Conservation (phyloP, 345 rosid genomes). For the Chamaenerion angustifolium region DNA sequence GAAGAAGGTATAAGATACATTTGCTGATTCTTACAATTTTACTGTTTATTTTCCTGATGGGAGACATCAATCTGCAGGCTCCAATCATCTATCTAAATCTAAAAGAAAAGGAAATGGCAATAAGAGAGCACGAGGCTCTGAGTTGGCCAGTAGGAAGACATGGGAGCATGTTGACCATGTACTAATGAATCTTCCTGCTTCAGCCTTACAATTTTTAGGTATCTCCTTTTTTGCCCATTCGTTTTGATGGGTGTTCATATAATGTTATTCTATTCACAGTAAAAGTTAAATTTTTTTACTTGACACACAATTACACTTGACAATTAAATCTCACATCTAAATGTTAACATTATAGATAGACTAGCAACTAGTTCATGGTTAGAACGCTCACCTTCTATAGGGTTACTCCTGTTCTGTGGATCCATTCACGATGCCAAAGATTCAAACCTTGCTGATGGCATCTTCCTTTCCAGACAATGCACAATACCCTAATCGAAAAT, state of each 20-base stretch:
- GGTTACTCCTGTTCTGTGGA: too few relatives aligned
- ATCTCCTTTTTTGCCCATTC: constrained; percentile 6
- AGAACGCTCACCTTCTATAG: too few relatives aligned
- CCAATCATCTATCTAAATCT: neutral
- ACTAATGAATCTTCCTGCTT: constrained; percentile 97
- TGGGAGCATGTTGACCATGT: constrained; percentile 93
- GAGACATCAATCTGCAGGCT: neutral
- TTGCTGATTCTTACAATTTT: neutral
- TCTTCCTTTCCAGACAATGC: too few relatives aligned
- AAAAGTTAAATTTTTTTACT: too few relatives aligned
- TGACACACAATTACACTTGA: too few relatives aligned
- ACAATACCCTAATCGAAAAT: too few relatives aligned
- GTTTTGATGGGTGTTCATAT: neutral
- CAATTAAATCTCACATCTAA: too few relatives aligned
- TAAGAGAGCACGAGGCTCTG: constrained; percentile 49
- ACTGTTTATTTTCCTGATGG: neutral
- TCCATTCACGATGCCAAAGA: too few relatives aligned
- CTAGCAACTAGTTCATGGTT: too few relatives aligned
- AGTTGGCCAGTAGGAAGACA: constrained; percentile 36
- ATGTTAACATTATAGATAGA: too few relatives aligned
- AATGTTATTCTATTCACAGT: too few relatives aligned
- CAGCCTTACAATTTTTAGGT: constrained; percentile 83
- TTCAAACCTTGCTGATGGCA: too few relatives aligned
- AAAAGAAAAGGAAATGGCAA: constrained; percentile 30
- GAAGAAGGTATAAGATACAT: constrained; percentile 30